Evolutionary conservation across 768 basidiomycete genomes (phyloP).

Genomic region (Scleroderma bovista): DNA sequence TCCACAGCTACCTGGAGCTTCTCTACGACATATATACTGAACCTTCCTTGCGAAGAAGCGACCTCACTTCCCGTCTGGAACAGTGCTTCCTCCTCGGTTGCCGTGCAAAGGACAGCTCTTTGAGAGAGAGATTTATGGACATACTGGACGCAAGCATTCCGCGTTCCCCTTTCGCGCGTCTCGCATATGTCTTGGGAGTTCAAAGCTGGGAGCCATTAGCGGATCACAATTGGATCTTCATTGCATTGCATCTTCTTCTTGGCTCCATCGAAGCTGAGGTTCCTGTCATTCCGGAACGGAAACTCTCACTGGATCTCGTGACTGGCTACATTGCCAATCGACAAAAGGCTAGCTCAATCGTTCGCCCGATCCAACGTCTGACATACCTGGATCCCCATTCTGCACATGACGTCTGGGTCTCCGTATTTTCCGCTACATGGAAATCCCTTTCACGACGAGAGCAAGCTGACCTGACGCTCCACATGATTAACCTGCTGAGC

Average conservation of each 20-base stretch:
- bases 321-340: constrained; percentile 36
- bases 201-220: constrained; percentile 94
- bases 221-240: constrained; percentile 90
- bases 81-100: constrained; percentile 91
- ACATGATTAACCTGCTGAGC: constrained; percentile 84
- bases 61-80: constrained; percentile 89
- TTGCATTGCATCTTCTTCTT: constrained; percentile 85
- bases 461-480: constrained; percentile 82
- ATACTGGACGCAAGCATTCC: constrained; percentile 87
- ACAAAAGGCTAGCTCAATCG: constrained; percentile 45
- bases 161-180: constrained; percentile 69
- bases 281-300: constrained; percentile 38
- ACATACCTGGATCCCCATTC: constrained; percentile 72
- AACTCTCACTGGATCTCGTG: constrained; percentile 29
- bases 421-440: constrained; percentile 85
- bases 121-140: constrained; percentile 85
- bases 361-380: constrained; percentile 78
- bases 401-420: constrained; percentile 82
- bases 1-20: constrained; percentile 79
- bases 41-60: constrained; percentile 78
- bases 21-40: constrained; percentile 95
- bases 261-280: constrained; percentile 55
- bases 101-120: constrained; percentile 68
- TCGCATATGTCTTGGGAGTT: constrained; percentile 87
- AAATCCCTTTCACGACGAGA: constrained; percentile 78